phyloP scores from a whole-genome alignment of 2,329 filamentous ascomycete genomes.

The Capronia epimyces region DNA sequence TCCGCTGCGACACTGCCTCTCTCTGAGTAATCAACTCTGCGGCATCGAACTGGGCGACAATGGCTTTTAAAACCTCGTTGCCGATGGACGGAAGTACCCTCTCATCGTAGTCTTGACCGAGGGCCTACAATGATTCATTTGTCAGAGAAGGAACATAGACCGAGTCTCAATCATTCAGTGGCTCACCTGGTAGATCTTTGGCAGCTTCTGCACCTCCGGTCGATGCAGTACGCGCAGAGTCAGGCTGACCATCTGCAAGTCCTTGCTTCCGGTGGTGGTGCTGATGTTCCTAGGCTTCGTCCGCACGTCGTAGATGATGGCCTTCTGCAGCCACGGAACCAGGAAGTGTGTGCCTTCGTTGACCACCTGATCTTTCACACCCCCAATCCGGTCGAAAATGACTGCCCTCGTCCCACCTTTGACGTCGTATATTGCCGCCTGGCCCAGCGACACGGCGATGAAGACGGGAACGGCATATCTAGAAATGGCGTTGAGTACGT shows the following conservation, averaged over 20 bases:
- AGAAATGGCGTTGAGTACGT: slow-evolving; percentile 58
- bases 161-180: not conserved
- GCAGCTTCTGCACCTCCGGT: slow-evolving; percentile 84
- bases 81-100: slow-evolving; percentile 96
- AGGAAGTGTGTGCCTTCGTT: slow-evolving; percentile 98
- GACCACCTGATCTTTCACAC: slow-evolving; percentile 86
- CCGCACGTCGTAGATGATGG: slow-evolving; percentile 92
- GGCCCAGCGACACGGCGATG: slow-evolving; percentile 60
- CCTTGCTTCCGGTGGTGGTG: slow-evolving; percentile 96
- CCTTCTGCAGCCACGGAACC: slow-evolving; percentile 89
- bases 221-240: slow-evolving; percentile 92
- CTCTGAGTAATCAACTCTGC: slow-evolving; percentile 98
- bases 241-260: slow-evolving; percentile 99
- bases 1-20: slow-evolving; percentile 92
- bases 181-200: slow-evolving; percentile 95
- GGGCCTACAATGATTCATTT: slow-evolving; percentile 58
- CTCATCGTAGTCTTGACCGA: slow-evolving; percentile 98
- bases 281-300: slow-evolving; percentile 97
- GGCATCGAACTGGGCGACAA: slow-evolving; percentile 97
- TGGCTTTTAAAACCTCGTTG: slow-evolving; percentile 98
- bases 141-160: not conserved
- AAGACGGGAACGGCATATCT: slow-evolving; percentile 67
- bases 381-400: slow-evolving; percentile 90
- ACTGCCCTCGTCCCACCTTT: slow-evolving; percentile 90
- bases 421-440: slow-evolving; percentile 91